These are phyloP conservation scores for Paramecium pentaurelia DNA, from an alignment of 73 alveolate genomes.

Conservation along the genomic window DNA sequence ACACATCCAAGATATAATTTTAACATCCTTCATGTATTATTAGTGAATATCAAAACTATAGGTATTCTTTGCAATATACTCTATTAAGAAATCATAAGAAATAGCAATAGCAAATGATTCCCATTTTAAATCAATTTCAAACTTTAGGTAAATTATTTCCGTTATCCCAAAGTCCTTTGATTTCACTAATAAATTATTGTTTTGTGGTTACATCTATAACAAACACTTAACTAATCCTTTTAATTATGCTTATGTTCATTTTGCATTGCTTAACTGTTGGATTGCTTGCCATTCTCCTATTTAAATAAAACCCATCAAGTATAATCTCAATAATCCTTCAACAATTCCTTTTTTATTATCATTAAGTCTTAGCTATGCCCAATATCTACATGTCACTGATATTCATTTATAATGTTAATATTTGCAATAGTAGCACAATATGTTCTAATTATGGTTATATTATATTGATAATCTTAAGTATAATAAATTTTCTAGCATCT, in stretches of 20 bases:
- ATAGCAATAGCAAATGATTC: not conserved
- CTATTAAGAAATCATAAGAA: not conserved
- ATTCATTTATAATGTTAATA: not conserved
- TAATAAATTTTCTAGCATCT: not conserved
- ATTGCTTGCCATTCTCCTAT: not conserved
- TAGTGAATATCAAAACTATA: not conserved
- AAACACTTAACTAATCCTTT: not conserved
- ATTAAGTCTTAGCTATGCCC: not conserved
- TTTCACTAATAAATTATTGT: not conserved
- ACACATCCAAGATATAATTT: not conserved
- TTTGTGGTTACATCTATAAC: not conserved
- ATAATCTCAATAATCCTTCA: not conserved
- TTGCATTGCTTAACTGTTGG: not conserved
- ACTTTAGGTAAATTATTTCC: not conserved
- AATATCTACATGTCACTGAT: not conserved
- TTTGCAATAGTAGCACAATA: not conserved
- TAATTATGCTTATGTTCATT: not conserved
- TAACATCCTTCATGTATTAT: not conserved
- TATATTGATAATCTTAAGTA: not conserved
- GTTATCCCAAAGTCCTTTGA: not conserved
- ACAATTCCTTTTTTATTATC: not conserved
- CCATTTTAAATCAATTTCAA: not conserved
- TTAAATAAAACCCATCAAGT: not conserved
- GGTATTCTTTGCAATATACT: not conserved
- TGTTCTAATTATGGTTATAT: not conserved